Conservation (phyloP, 2,329 filamentous ascomycete species). For the Hymenotorrendiella dingleyae region DNA sequence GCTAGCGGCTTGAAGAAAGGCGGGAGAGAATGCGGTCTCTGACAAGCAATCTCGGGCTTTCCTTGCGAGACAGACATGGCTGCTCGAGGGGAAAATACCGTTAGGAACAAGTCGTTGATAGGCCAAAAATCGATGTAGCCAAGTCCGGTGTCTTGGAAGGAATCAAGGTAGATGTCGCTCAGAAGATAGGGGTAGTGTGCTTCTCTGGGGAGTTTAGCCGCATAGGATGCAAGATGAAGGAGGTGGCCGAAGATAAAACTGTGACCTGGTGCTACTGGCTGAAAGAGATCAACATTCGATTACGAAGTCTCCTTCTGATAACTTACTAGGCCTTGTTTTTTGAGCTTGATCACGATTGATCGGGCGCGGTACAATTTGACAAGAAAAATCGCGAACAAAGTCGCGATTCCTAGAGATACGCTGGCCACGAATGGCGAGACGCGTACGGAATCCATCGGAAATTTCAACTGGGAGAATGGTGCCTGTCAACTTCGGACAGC, state of each 20-base stretch:
- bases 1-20: slow-evolving; percentile 7
- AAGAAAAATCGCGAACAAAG: neutral
- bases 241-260: slow-evolving; percentile 16
- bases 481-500: too few relatives aligned
- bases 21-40: slow-evolving; percentile 1
- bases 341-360: neutral
- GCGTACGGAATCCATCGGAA: too few relatives aligned
- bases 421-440: too few relatives aligned
- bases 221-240: slow-evolving; percentile 5
- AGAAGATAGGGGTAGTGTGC: slow-evolving; percentile 15
- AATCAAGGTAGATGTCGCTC: slow-evolving; percentile 12
- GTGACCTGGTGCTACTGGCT: slow-evolving; percentile 11
- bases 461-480: too few relatives aligned
- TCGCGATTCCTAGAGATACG: too few relatives aligned
- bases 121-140: slow-evolving; percentile 16
- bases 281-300: too few relatives aligned
- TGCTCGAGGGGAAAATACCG: slow-evolving; percentile 3
- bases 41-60: neutral
- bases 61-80: slow-evolving; percentile 8
- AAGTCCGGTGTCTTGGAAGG: slow-evolving; percentile 12
- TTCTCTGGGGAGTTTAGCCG: slow-evolving; percentile 8
- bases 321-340: neutral
- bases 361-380: neutral
- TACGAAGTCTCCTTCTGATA: too few relatives aligned
- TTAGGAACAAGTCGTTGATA: slow-evolving; percentile 5